Evolutionary conservation across 148 eudicot genomes (phyloP).

Genomic region (Fallopia convolvulus): DNA sequence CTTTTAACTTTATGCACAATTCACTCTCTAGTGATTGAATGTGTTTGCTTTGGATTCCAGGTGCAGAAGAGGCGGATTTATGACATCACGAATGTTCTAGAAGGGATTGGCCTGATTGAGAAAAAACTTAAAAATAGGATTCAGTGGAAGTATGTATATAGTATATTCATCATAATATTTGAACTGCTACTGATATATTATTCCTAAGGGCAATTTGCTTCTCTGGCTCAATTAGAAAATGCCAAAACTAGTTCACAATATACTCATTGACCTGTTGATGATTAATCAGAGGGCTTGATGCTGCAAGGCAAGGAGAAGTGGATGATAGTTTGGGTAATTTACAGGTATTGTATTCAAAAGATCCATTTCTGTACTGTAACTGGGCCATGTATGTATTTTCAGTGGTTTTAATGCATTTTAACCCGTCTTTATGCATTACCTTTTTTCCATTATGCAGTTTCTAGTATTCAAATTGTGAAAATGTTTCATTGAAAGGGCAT

Average conservation of each 20-base stretch:
- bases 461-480: not conserved
- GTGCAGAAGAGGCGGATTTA: slow-evolving; percentile 98
- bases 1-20: slow-evolving; percentile 9
- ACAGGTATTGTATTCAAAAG: slow-evolving; percentile 43
- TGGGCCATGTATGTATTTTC: not conserved
- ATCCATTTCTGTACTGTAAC: not conserved
- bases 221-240: not conserved
- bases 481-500: not conserved
- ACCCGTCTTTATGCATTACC: not conserved
- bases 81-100: slow-evolving; percentile 96
- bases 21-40: slow-evolving; percentile 10
- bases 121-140: slow-evolving; percentile 94
- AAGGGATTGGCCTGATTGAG: slow-evolving; percentile 94
- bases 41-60: slow-evolving; percentile 30
- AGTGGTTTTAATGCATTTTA: not conserved
- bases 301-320: slow-evolving; percentile 65
- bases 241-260: slow-evolving; percentile 9
- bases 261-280: slow-evolving; percentile 15
- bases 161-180: not conserved
- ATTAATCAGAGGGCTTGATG: slow-evolving; percentile 78
- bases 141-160: slow-evolving; percentile 84
- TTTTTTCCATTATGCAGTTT: not conserved
- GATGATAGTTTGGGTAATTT: slow-evolving; percentile 57
- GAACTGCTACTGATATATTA: not conserved
- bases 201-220: not conserved